Evolutionary conservation across 2,329 filamentous ascomycete species (phyloP).

Genomic region (Thelonectria blattea): DNA sequence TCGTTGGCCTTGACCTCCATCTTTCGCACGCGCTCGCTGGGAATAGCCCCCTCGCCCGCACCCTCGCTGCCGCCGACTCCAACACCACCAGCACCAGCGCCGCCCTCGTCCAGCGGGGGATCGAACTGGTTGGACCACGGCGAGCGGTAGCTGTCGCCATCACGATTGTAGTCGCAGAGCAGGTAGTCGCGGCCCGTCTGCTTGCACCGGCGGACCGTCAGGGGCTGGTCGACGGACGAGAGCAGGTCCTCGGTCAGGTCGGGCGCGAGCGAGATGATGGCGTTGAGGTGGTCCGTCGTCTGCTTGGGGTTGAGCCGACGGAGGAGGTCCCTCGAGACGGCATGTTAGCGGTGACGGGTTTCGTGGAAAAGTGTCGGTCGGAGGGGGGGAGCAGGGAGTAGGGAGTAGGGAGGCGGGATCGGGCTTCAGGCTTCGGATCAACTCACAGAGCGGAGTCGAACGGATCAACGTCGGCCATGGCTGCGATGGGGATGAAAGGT

Average conservation of each 20-base stretch:
- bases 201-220: conserved; percentile 83
- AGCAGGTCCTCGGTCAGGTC: conserved; percentile 97
- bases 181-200: conserved; percentile 94
- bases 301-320: conserved; percentile 95
- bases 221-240: conserved; percentile 94
- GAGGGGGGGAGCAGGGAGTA: neutral
- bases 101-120: conserved; percentile 76
- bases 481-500: conserved; percentile 4
- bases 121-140: conserved; percentile 99
- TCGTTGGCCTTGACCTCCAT: conserved; percentile 96
- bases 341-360: conserved; percentile 5
- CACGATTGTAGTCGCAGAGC: conserved; percentile 99
- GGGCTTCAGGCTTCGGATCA: neutral
- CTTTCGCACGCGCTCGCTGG: conserved; percentile 87
- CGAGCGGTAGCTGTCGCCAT: conserved; percentile 95
- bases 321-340: conserved; percentile 80
- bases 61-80: conserved; percentile 62
- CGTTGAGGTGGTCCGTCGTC: conserved; percentile 84
- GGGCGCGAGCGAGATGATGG: conserved; percentile 86
- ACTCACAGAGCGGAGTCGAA: conserved; percentile 79
- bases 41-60: conserved; percentile 80
- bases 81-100: conserved; percentile 58
- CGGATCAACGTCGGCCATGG: conserved; percentile 64
- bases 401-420: conserved; percentile 6
- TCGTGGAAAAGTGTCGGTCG: neutral